Base-by-base conservation (phyloP, 1,139 yeast species). In the Kodamaea alishanica region DNA sequence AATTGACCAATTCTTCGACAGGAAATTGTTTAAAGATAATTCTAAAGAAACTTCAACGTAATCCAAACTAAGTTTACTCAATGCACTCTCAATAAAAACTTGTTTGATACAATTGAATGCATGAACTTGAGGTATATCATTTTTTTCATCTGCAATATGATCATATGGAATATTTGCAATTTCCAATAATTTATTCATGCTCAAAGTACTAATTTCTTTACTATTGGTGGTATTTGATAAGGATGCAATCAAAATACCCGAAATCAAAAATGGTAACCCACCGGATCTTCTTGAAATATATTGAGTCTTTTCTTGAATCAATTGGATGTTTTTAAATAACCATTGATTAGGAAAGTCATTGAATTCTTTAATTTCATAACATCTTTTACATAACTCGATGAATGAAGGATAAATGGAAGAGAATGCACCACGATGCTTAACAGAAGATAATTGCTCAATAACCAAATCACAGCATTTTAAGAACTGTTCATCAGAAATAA, bases 401-500 rank as follows among this genome's bases (percentile, higher is more conserved):
- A 85, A 86, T 0, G 92, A 77, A 1, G 96, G 95, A 47, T 85
- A 81, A 0, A 89, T 83, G 0, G 97, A 81, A 3, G 95, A 82
- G 46, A 90, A 85, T 0, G 97, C 96, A 28, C 97, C 97, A 45
- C 95, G 74, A 52, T 92, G 97, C 37, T 89, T 79, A 6, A 89
- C 84, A 0, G 78, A 70, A 3, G 87, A 75, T 32, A 90, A 63
- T 55, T 90, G 95, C 8, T 69, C 74, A 42, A 82, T 70, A 6
- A 86, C 61, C 8, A 84, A 52, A 1, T 74, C 70, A 28, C 63
- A 49, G 26, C 60, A 51, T 4, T 41, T 34, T 8, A 54, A 34
- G 33, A 55, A 61, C 33, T 7, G 29, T 6, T 38, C 35, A 1
- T 30, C 27, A 5, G 33, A 24, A 4, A 44, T 12, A 5, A 32